Conservation (phyloP, 169 alveolate genomes). For the Eimeria falciformis region DNA sequence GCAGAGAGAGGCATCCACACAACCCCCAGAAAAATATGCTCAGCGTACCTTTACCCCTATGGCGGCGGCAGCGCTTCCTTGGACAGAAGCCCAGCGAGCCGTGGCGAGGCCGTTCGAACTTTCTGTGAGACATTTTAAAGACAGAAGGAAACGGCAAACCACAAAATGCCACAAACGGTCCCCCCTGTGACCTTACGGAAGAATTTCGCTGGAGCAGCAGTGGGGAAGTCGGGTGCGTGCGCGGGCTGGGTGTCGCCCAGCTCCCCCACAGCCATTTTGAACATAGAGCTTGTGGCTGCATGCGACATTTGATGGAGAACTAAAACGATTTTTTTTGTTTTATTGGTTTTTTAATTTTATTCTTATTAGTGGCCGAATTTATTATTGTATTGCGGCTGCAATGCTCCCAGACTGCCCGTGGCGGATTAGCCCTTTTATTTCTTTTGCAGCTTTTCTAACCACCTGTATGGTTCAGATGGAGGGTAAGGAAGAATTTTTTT, state of each 20-base stretch:
- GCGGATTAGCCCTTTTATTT: no score
- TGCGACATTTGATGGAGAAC: background rate
- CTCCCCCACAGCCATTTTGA: constrained; percentile 14
- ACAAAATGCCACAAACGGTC: constrained; percentile 20
- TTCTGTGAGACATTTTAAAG: constrained; percentile 98
- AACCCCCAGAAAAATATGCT: no score
- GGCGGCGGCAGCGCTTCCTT: constrained; percentile 94
- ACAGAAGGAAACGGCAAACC: background rate
- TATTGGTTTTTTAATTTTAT: no score
- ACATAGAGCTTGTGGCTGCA: background rate
- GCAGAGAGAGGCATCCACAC: no score
- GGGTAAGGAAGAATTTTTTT: no score
- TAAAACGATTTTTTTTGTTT: no score
- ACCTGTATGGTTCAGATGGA: no score
- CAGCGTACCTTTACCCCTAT: constrained; percentile 90
- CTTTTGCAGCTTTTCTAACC: no score
- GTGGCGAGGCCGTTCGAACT: constrained; percentile 99
- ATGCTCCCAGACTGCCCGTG: no score
- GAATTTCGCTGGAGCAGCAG: constrained; percentile 15
- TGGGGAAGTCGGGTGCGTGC: background rate
- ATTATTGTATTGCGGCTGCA: no score
- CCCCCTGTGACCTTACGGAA: background rate
- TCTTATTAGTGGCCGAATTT: no score
- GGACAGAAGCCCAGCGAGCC: constrained; percentile 99
- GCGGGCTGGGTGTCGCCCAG: background rate